Base-by-base conservation (phyloP, 2,329 filamentous ascomycete species). In the Trichoderma arundinaceum region DNA sequence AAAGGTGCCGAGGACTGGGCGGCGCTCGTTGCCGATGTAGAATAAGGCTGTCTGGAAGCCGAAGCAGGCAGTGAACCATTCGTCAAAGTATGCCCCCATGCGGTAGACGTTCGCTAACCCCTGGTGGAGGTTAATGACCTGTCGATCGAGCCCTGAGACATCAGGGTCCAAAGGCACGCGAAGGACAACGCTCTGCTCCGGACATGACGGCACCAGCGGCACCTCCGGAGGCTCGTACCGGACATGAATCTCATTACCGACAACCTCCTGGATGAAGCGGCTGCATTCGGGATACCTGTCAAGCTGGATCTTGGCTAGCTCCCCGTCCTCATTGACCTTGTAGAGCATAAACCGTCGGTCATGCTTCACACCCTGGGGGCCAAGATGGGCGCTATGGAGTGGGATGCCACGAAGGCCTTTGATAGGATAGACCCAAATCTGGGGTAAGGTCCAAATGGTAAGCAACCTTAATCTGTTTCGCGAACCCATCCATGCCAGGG, bases 261-360 rank as follows among this genome's bases (percentile, higher is more conserved):
- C 72, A 32, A 91, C 77, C n/a, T 82, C 79, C 64, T 88, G 88
- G 22, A 81, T 76, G 73, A 92, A 92, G 4, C 92, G 82, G 13
- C 83, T 82, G 78, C 90, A 88, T 65, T 85, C 80, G 0, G 88
- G 83, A 65, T 85, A 83, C 33, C 79, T 67, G 1, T 82, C 76
- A 38, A 92, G 78, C 72, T 90, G 86, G 75, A 92, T 83, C 71
- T 88, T 88, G 67, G 80, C 76, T 33, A 85, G 72, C 41, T 75
- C 71, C 33, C 74, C 79, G 46, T 78, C 75, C 49, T 77, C 70
- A 17, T 79, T 73, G 68, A 85, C 79, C 70, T 84, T 84, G 68
- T 87, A 83, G 4, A 92, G 83, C 86, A 92, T 91, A 77, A 91
- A 92, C 39, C 82, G 81, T 9, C 90, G 85, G 77, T 93, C 90